Evolutionary conservation across 2,329 filamentous ascomycete species (phyloP), one percentile per base, ranked within the genome.

Genomic region (Fusarium chaquense): DNA sequence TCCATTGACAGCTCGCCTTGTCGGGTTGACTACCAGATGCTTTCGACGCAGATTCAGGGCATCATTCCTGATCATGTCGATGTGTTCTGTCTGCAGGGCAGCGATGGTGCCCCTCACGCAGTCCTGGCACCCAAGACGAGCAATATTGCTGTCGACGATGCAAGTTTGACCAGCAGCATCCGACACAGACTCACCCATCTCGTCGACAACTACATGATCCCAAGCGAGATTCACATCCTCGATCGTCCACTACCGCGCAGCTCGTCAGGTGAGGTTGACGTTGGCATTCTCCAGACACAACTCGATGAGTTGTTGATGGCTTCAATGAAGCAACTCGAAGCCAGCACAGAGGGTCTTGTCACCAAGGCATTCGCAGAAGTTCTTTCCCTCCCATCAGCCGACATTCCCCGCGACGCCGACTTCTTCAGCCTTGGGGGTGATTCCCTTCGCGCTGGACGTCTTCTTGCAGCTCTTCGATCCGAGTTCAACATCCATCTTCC

Each of bases 371-470:
- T 63, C 1, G 60, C 49, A 0, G 35, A 63, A 2, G 41, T 57
- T 8, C 41, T 63, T 0, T 28, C 60, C 0, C 5, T 47, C 0
- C 47, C 60, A 4, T 24, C 58, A 0, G 2, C 28, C 1, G 58
- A 63, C 1, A 43, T 63, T 1, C 15, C 60, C 3, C 24, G 9
- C 11, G 30, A 57, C 2, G 2, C 22, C 1, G 58, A 63, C 13
- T 49, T 63, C 12, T 63, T 63, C 4, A 33, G 28, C 8, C 58
- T 63, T 0, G 49, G 60, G 0, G 60, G 60, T 6, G 58, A 63
- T 8, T 63, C 60, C 1, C 35, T 63, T 0, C 20, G 58, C 0
- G 58, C 58, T 3, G 58, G 60, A 0, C 60, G 60, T 6, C 41
- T 63, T 4, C 30, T 63, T 0, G 61, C 60, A 0, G 24, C 50